Evolutionary conservation across 2,329 filamentous ascomycete species (phyloP).

Genomic region (Neofusicoccum cordaticola): DNA sequence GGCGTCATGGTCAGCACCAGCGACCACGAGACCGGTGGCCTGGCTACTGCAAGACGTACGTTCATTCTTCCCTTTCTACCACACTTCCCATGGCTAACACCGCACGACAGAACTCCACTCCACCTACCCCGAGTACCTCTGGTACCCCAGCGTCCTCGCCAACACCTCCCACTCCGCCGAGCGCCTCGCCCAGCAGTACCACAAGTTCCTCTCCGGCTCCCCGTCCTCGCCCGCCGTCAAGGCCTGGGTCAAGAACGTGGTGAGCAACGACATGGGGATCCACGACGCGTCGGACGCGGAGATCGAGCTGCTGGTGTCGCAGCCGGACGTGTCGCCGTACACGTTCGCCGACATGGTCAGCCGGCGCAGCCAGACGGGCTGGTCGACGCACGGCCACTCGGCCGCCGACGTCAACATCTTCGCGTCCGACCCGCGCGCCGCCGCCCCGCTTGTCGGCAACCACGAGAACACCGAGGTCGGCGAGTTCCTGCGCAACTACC

Average conservation of each 20-base stretch:
- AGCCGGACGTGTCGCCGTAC: conserved; percentile 56
- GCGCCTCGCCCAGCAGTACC: conserved; percentile 63
- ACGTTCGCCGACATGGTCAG: conserved; percentile 83
- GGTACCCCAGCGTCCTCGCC: conserved; percentile 79
- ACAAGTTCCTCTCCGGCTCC: conserved; percentile 51
- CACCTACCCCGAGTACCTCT: conserved; percentile 66
- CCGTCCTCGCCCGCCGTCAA: conserved; percentile 31
- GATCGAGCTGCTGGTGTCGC: conserved; percentile 61
- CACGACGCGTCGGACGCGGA: conserved; percentile 69
- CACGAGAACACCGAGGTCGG: conserved; percentile 95
- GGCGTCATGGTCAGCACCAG: conserved; percentile 85
- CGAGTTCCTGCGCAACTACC: conserved; percentile 72
- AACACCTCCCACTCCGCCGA: conserved; percentile 76
- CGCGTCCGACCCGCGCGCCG: conserved; percentile 65
- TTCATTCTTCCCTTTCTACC: conserved; percentile 13
- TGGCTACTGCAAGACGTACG: conserved; percentile 75
- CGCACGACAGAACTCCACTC: conserved; percentile 51
- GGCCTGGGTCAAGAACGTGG: conserved; percentile 66
- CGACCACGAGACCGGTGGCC: conserved; percentile 93
- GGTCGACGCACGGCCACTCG: conserved; percentile 75
- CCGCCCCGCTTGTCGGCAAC: conserved; percentile 71
- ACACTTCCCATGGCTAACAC: no score
- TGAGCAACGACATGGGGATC: conserved; percentile 73
- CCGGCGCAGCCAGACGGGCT: conserved; percentile 82
- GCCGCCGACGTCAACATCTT: conserved; percentile 98